phyloP scores from a whole-genome alignment of 169 alveolate genomes.

The Cryptosporidium ryanae region DNA sequence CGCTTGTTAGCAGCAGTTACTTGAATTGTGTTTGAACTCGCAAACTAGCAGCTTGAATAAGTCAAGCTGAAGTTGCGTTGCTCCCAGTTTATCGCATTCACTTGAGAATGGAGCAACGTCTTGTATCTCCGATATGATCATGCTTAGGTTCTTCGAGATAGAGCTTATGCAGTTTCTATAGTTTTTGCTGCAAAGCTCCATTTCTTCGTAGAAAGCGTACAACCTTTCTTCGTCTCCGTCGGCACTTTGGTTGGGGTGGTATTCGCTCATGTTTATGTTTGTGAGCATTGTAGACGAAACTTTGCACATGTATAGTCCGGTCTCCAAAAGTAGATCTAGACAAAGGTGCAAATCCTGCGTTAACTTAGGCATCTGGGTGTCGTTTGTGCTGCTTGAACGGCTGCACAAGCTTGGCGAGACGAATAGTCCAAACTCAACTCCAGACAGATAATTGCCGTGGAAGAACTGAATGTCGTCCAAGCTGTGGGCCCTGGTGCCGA shows the following conservation, averaged over 20 bases:
- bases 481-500: neutral
- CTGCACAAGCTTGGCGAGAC: neutral
- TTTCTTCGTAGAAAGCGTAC: constrained; percentile 21
- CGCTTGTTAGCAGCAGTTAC: too few relatives aligned
- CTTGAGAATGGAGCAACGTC: constrained; percentile 1
- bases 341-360: constrained; percentile 14
- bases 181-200: constrained; percentile 24
- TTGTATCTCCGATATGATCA: neutral
- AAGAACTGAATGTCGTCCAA: neutral
- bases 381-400: neutral
- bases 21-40: neutral
- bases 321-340: constrained; percentile 31
- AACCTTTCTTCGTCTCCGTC: neutral
- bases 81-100: neutral
- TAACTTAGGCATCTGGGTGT: constrained; percentile 15
- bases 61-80: neutral
- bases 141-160: neutral
- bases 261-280: neutral
- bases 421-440: constrained; percentile 42
- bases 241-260: too few relatives aligned
- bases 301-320: constrained; percentile 22
- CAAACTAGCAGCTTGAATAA: neutral
- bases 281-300: neutral
- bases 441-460: constrained; percentile 5
- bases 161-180: constrained; percentile 10